Base-by-base conservation (phyloP, 2,329 filamentous ascomycete species). In the Aspergillus spinulosporus region DNA sequence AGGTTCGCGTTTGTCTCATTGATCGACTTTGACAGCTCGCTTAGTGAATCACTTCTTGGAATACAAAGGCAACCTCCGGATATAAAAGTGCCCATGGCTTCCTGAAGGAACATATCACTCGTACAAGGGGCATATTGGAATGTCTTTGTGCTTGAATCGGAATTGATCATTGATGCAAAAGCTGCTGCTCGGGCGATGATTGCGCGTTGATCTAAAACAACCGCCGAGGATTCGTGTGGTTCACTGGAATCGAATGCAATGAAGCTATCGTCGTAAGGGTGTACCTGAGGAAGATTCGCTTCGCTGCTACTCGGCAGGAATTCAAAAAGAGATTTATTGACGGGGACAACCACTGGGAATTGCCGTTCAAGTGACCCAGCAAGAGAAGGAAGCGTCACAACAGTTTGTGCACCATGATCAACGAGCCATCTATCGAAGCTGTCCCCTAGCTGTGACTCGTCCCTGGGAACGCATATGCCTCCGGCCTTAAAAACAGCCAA, bases 11-110 rank as follows among this genome's bases (percentile, higher is more conserved):
- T 62, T 32, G 55, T 76, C 42, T 12, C 74, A 57, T 56, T 74
- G 58, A 87, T 76, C 0, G 81, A 76, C 0, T 80, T 76, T 0
- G 84, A 84, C 65, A 87, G 77, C 62, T 81, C 80, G 0, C 73
- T 75, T 72, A 76, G 78, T 9, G 80, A 75, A 42, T 73, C 61
- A 61, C 76, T 65, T 49, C 73, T 72, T 0, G 78, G 77, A 2
- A 82, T 75, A 53, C 78, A 81, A 11, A 82, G 62, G 39, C 74
- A 77, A 3, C 78, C 79, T 39, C 79, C 78, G 29, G 69, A 62
- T 56, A 68, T 61, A 34, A 71, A 70, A 12, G 71, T 74, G 47
- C 59, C 70, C 58, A 75, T 75, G 40, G 70, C 64, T 52, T 72
- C 77, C 34, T 71, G 64, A 15, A 81, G 66, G 49, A 72, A 76